Percentiles rank a stretch among this genome's conserved stretches.
These are phyloP conservation scores for Penicillium flavigenum DNA, from an alignment of 495 filamentous ascomycete species.

Conservation along the genomic window DNA sequence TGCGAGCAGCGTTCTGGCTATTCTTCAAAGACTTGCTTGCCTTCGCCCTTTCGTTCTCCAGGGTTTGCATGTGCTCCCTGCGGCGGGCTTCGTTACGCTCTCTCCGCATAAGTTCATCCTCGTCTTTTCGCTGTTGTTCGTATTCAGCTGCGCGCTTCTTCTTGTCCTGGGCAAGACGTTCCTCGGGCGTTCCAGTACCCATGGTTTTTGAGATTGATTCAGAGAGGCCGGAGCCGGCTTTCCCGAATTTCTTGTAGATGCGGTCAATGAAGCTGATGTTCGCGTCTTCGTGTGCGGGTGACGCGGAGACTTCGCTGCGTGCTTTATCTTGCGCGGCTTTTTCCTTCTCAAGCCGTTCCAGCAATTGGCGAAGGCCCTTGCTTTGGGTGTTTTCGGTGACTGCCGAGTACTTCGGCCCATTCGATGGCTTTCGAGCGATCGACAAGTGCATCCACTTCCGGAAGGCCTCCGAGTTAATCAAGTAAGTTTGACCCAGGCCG, in stretches of 20 bases:
- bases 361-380: conserved; percentile 9
- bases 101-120: conserved; percentile 16
- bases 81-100: conserved; percentile 28
- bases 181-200: conserved; percentile 11
- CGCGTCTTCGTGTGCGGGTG: neutral
- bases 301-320: neutral
- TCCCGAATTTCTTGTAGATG: conserved; percentile 24
- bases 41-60: conserved; percentile 19
- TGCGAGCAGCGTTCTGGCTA: conserved; percentile 11
- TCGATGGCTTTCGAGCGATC: conserved; percentile 8
- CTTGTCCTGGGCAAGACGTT: conserved; percentile 24
- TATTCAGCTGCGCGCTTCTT: conserved; percentile 21
- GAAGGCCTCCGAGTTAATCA: conserved; percentile 43
- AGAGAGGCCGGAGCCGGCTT: conserved; percentile 10
- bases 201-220: conserved; percentile 5
- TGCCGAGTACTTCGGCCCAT: conserved; percentile 4
- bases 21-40: conserved; percentile 19
- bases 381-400: neutral
- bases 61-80: conserved; percentile 17
- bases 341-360: conserved; percentile 11
- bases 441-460: conserved; percentile 30
- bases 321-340: conserved; percentile 8
- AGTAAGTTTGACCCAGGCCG: conserved; percentile 55
- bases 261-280: conserved; percentile 21
- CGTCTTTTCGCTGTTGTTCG: conserved; percentile 17